A percentile compares a stretch with the other conserved stretches of the same genome.
phyloP scores from a whole-genome alignment of 352 stramenopile genomes.

The Chrysophaeum taylorii region DNA sequence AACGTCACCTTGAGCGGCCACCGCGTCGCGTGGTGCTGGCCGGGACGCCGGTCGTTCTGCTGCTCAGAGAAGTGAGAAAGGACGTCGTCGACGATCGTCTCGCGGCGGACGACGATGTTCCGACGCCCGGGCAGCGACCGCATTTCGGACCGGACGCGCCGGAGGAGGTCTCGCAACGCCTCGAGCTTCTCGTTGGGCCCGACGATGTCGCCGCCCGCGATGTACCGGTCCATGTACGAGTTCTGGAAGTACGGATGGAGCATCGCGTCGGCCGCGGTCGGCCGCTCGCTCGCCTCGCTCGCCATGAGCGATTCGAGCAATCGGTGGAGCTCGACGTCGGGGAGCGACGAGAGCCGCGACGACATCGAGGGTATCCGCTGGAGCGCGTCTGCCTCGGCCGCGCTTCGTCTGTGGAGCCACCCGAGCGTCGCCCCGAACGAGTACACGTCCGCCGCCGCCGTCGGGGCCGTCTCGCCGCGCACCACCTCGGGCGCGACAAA shows the following conservation, averaged over 20 bases:
- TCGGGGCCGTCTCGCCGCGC: neutral
- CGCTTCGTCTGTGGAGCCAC: neutral
- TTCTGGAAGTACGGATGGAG: slow-evolving; percentile 28
- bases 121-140: slow-evolving; percentile 8
- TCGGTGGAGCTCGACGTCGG: slow-evolving; percentile 14
- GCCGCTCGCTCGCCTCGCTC: slow-evolving; percentile 16
- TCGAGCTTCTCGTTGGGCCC: slow-evolving; percentile 27
- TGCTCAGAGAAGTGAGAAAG: slow-evolving; percentile 13
- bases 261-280: slow-evolving; percentile 14
- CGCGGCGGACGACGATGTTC: slow-evolving; percentile 15
- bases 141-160: neutral
- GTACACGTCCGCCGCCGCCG: neutral
- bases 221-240: slow-evolving; percentile 30
- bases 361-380: no score
- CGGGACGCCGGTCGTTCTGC: neutral
- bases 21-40: neutral
- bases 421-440: neutral
- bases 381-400: neutral
- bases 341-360: no score
- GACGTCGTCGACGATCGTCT: slow-evolving; percentile 19
- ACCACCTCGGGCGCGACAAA: neutral
- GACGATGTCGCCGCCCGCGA: slow-evolving; percentile 30
- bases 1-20: slow-evolving; percentile 26
- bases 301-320: slow-evolving; percentile 19
- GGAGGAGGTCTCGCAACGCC: slow-evolving; percentile 18